Percentiles rank a stretch among this genome's conserved stretches.
Evolutionary conservation across 1,284 basidiomycete genomes (phyloP).

Genomic region (Pyrrhoderma lamaoense): DNA sequence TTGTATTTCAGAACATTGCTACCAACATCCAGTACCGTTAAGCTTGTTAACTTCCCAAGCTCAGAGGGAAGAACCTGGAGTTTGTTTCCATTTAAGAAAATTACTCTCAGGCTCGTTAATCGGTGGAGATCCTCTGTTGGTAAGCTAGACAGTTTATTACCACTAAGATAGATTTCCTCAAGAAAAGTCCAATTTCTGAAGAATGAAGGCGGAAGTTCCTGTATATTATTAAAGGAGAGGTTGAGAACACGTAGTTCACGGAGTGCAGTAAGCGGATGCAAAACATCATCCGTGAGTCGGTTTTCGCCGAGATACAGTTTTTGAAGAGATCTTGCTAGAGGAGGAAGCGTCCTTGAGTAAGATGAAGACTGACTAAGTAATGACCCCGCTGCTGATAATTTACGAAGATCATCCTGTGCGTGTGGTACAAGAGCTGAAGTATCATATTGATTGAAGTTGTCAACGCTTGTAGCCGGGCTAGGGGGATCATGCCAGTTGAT

Average conservation of each 20-base stretch:
- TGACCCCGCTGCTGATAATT: constrained; percentile 36
- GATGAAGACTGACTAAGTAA: constrained; percentile 19
- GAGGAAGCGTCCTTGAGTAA: constrained; percentile 39
- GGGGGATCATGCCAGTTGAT: constrained; percentile 67
- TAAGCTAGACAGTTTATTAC: constrained; percentile 86
- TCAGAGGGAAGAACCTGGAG: constrained; percentile 90
- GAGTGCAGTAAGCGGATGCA: constrained; percentile 70
- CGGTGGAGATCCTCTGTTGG: constrained; percentile 83
- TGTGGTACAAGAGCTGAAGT: not conserved
- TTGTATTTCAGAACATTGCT: constrained; percentile 97
- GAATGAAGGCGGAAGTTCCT: constrained; percentile 78
- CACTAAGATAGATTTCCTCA: constrained; percentile 87
- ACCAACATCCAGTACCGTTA: constrained; percentile 88
- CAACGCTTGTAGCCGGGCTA: constrained; percentile 9
- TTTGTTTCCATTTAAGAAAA: constrained; percentile 94
- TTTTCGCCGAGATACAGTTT: constrained; percentile 89
- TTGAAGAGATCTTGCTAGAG: constrained; percentile 68
- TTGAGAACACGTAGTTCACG: constrained; percentile 80
- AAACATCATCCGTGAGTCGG: constrained; percentile 74
- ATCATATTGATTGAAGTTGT: constrained; percentile 7
- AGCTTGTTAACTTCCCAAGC: constrained; percentile 73
- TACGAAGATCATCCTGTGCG: constrained; percentile 29
- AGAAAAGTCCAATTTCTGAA: constrained; percentile 65
- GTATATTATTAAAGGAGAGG: constrained; percentile 93
- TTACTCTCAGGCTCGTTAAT: constrained; percentile 57